Percentiles rank a stretch among this genome's conserved stretches.
These are phyloP conservation scores for Periconia sp. DNA, from an alignment of 2,329 filamentous ascomycete genomes.

Conservation along the genomic window DNA sequence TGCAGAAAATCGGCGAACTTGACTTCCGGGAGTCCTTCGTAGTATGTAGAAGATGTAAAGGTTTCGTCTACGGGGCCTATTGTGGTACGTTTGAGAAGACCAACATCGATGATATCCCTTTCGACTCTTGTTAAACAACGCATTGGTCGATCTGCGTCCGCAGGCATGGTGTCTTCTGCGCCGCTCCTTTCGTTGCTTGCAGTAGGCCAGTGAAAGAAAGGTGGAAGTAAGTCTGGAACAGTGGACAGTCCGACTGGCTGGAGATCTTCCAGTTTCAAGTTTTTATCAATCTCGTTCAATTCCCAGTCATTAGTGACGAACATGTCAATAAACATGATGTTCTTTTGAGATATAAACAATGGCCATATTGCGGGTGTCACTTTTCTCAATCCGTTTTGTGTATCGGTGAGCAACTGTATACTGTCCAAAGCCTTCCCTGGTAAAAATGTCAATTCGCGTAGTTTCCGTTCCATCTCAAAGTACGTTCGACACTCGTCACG, in stretches of 20 bases:
- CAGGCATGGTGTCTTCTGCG: neutral
- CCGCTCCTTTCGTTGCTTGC: neutral
- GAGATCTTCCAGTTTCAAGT: neutral
- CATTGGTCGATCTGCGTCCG: slow-evolving; percentile 7
- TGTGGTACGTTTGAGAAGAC: slow-evolving; percentile 6
- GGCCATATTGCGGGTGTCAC: slow-evolving; percentile 24
- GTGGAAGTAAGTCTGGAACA: slow-evolving; percentile 12
- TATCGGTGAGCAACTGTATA: slow-evolving; percentile 10
- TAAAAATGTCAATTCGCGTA: slow-evolving; percentile 18
- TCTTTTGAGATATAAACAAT: slow-evolving; percentile 14
- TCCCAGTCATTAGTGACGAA: slow-evolving; percentile 5
- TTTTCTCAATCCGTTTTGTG: slow-evolving; percentile 1
- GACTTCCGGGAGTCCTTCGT: slow-evolving; percentile 22
- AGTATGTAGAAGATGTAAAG: slow-evolving; percentile 30
- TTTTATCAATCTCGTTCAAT: neutral
- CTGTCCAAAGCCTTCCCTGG: neutral
- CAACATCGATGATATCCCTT: slow-evolving; percentile 22
- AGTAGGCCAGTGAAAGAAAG: slow-evolving; percentile 32
- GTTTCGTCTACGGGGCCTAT: slow-evolving; percentile 17
- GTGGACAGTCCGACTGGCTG: neutral
- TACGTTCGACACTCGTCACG: slow-evolving; percentile 26
- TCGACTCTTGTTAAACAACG: slow-evolving; percentile 27
- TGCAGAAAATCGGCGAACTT: slow-evolving; percentile 7
- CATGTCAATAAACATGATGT: slow-evolving; percentile 26
- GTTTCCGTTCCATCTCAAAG: slow-evolving; percentile 33